A percentile compares a stretch with the other conserved stretches of the same genome.
Conservation (phyloP, 2,329 filamentous ascomycete species). For the Alternaria triticina region DNA sequence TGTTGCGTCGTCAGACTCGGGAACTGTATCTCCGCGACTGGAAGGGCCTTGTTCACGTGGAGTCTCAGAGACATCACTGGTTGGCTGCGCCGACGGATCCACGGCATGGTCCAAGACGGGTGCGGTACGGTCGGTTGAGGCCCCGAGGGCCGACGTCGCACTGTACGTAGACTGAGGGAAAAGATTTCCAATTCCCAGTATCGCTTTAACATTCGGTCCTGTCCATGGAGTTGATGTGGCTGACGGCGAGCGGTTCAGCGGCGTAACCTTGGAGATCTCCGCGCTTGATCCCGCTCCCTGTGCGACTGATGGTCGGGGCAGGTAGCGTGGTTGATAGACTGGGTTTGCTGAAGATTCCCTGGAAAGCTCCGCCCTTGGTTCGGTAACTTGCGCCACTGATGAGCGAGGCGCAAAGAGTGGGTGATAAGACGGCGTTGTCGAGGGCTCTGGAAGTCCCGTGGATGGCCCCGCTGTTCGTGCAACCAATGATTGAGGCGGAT, state of each 20-base stretch:
- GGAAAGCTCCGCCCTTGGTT: background rate
- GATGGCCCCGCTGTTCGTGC: background rate
- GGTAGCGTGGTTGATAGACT: background rate
- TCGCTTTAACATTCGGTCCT: background rate
- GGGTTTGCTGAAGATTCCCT: background rate
- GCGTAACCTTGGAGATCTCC: background rate
- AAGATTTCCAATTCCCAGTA: background rate
- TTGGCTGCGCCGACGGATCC: slow-evolving; percentile 1
- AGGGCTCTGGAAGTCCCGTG: background rate
- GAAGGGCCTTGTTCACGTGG: slow-evolving; percentile 15
- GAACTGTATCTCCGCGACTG: slow-evolving; percentile 7
- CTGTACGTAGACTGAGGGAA: background rate
- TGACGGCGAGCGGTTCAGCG: background rate
- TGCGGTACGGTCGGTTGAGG: background rate
- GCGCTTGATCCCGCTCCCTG: background rate
- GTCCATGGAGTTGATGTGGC: background rate
- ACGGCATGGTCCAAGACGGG: background rate
- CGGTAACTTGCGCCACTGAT: background rate
- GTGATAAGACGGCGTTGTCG: background rate
- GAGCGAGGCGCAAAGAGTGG: background rate
- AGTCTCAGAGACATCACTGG: slow-evolving; percentile 10
- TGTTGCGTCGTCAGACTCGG: slow-evolving; percentile 2
- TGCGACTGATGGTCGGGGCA: background rate
- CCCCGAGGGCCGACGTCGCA: background rate
- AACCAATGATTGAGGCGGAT: background rate